Percentiles rank a stretch among this genome's conserved stretches.
phyloP scores from a whole-genome alignment of 1,284 basidiomycete genomes.

The Pyrrhoderma lamaoense region DNA sequence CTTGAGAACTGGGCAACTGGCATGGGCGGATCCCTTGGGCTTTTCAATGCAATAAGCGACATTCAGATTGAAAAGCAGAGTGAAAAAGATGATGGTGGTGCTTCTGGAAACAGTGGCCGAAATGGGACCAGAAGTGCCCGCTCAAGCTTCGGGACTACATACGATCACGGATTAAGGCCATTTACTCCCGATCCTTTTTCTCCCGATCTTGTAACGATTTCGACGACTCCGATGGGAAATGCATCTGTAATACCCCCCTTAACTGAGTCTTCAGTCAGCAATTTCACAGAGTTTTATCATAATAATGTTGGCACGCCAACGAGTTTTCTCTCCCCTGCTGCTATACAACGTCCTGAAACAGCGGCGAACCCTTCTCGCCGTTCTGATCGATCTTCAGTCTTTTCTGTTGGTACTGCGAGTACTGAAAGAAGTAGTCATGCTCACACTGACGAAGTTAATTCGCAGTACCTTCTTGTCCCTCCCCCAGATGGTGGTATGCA shows the following conservation, averaged over 20 bases:
- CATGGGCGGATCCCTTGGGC: conserved; percentile 1
- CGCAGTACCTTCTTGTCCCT: conserved; percentile 11
- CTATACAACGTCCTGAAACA: not conserved
- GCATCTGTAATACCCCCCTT: too few relatives aligned
- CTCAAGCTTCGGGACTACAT: conserved; percentile 16
- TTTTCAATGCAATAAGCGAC: not conserved
- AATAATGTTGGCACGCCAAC: not conserved
- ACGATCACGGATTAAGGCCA: conserved; percentile 9
- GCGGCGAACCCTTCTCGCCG: not conserved
- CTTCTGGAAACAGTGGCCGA: not conserved
- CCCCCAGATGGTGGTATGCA: not conserved
- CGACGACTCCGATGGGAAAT: too few relatives aligned
- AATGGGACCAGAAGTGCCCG: conserved; percentile 8
- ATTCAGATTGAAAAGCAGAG: not conserved
- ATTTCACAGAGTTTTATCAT: conserved; percentile 5
- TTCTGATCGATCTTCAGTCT: conserved; percentile 4
- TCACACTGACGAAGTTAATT: conserved; percentile 1
- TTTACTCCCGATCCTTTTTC: conserved; percentile 5
- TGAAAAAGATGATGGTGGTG: not conserved
- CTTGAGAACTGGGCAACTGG: conserved; percentile 6
- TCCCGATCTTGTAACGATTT: too few relatives aligned
- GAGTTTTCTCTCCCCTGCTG: not conserved
- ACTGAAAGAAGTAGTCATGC: not conserved
- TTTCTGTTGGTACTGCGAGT: conserved; percentile 4
- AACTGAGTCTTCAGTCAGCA: conserved; percentile 1